Evolutionary conservation across 1,284 basidiomycete genomes (phyloP), one percentile per base, ranked within the genome.

Genomic region (Cerrena zonata): DNA sequence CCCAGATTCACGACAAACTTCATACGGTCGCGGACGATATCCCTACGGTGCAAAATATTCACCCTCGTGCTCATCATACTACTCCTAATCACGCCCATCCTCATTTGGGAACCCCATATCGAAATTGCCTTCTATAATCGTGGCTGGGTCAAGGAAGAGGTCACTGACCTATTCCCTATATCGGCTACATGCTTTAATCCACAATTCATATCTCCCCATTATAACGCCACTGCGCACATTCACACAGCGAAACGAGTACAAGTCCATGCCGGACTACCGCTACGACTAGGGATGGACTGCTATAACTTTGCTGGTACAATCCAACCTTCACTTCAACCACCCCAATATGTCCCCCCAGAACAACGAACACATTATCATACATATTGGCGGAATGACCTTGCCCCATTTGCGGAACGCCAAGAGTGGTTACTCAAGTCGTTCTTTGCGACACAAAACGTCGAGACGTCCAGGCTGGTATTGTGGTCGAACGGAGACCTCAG

Each of bases 331-430:
- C 47, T 50, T 49, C 13, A 49, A 45, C 23, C 47, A 51, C 12
- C n/a, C 13, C 22, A 47, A 5, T 51, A 49, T 39, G 34, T 61
- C 48, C 55, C 59, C 53, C 58, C 70, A 15, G 71, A 78, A 44
- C 68, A 78, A 51, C 73, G 78, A 15, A 77, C 78, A 3, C 77
- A 81, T 48, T 94, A 82, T 65, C 93, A 96, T 68, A 88, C 91
- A 0, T 95, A 94, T 65, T 95, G 93, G 92, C 78, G 92, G 11
- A 77, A 77, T 34, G 93, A 96, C 69, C 80, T 96, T 37, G 79
- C 80, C 1, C 74, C 82, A 0, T 86, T 96, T 57, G 81, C 80
- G 2, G 75, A 78, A 44, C 78, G 93, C 18, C 93, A 97, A 65
- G 86, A 91, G 56, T 84, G 81, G 68, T 90, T 94, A 74, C 76